These are phyloP conservation scores for Xylariomycetidae sp. DNA, from an alignment of 2,329 filamentous ascomycete species.

Conservation along the genomic window DNA sequence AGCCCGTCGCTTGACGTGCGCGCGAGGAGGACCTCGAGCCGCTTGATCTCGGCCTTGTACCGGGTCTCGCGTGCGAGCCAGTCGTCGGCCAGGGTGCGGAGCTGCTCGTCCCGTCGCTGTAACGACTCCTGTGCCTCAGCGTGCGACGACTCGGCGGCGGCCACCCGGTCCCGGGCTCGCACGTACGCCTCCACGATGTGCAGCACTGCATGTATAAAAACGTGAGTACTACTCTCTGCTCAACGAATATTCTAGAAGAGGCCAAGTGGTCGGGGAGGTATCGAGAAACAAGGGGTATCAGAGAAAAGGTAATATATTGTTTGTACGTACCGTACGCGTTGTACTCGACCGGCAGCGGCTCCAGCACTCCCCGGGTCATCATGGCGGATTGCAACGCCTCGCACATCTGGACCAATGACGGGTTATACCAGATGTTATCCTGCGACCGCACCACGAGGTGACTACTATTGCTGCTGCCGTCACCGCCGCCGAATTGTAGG, in stretches of 20 bases:
- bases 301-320: too few relatives aligned
- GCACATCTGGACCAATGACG: conserved; percentile 38
- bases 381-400: conserved; percentile 38
- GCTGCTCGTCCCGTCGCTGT: conserved; percentile 29
- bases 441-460: conserved; percentile 17
- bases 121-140: conserved; percentile 24
- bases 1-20: conserved; percentile 33
- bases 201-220: too few relatives aligned
- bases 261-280: too few relatives aligned
- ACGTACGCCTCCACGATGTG: conserved; percentile 35
- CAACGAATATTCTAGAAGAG: too few relatives aligned
- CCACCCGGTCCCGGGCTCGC: conserved; percentile 24
- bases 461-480: conserved; percentile 3
- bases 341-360: conserved; percentile 35
- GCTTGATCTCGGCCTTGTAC: conserved; percentile 35
- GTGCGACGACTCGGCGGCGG: conserved; percentile 18
- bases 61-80: conserved; percentile 33
- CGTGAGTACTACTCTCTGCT: too few relatives aligned
- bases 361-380: conserved; percentile 31
- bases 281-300: too few relatives aligned
- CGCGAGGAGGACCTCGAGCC: conserved; percentile 33
- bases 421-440: conserved; percentile 32
- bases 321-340: conserved; percentile 39
- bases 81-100: conserved; percentile 32
- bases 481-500: too few relatives aligned